Evolutionary conservation across 352 stramenopile species (phyloP).

Genomic region (Phytophthora fragariae): DNA sequence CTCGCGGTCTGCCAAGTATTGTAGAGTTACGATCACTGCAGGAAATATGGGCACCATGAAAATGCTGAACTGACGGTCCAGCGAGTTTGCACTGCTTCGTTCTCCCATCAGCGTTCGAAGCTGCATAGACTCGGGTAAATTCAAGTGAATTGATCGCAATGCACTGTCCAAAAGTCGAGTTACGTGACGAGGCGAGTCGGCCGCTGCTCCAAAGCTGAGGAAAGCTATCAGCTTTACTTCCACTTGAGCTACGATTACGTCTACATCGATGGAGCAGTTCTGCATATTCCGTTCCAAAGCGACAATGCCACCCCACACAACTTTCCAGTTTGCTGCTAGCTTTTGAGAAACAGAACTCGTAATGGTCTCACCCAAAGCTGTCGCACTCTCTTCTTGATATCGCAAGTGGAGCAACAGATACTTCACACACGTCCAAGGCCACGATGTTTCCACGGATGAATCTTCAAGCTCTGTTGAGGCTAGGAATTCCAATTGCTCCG

Average conservation of each 20-base stretch:
- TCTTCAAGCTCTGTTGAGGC: conserved; percentile 5
- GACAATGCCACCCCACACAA: conserved; percentile 21
- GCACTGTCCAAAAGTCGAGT: conserved; percentile 34
- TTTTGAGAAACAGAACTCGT: conserved; percentile 1
- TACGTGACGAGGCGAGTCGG: background rate
- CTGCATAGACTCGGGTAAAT: conserved; percentile 32
- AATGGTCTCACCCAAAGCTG: background rate
- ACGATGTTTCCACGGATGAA: conserved; percentile 10
- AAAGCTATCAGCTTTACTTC: conserved; percentile 45
- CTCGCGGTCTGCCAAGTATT: conserved; percentile 3
- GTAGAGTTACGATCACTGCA: conserved; percentile 21
- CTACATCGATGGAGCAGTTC: conserved; percentile 2
- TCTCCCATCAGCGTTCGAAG: background rate
- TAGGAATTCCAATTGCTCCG: conserved; percentile 41
- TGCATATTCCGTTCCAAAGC: background rate
- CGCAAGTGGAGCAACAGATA: conserved; percentile 52
- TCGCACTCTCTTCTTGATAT: conserved; percentile 42
- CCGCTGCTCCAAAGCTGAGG: conserved; percentile 16
- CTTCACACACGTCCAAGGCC: conserved; percentile 49
- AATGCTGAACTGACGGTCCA: conserved; percentile 67
- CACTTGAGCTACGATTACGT: conserved; percentile 30
- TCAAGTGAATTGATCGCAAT: conserved; percentile 22
- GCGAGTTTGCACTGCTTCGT: conserved; percentile 9
- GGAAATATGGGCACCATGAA: conserved; percentile 56
- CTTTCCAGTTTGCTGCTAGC: conserved; percentile 10